Base-by-base conservation (phyloP, 2,329 filamentous ascomycete genomes). In the Teratosphaeria epicoccoides region DNA sequence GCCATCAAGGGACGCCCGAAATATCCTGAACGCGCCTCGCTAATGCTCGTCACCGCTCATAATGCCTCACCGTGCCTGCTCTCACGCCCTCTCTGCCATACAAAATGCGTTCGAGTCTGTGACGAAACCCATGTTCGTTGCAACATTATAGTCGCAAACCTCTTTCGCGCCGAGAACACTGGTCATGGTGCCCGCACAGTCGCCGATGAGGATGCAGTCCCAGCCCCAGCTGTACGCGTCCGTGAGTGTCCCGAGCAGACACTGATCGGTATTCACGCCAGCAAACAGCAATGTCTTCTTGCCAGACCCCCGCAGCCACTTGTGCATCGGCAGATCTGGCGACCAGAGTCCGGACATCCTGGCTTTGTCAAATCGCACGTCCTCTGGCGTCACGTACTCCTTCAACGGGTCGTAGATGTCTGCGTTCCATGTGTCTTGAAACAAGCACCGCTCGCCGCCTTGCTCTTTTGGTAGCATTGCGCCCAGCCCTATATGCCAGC, bases 211-310 rank as follows among this genome's bases (percentile, higher is more conserved):
- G 43, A 72, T 63, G 54, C 68, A 71, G 51, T 71, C 70, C 67
- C 68, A 72, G 56, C 69, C 70, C 54, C 64, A 72, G 14, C 64
- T 68, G 59, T 71, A 72, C 1, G 69, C 67, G 49, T 71, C 70
- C 12, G 68, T 69, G 22, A 71, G 59, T 1, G 69, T 72, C 23
- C 69, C 70, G 24, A 71, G 66, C 10, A 72, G 61, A 47, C 70
- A 72, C 57, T 71, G 70, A 55, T 72, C 70, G 9, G 69, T 72
- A 55, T 72, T 72, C 48, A 71, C 68, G 22, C 69, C 69, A 17
- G 70, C 66, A 52, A 72, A 72, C 4, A 72, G 56, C 20, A 72
- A 54, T 0, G 69, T 71, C 57, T 70, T 71, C 61, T 71, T 71
- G 37, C 64, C 63, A n/a, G 64, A 66, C 50, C 66, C 62, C 11